Base-by-base conservation (phyloP, 2,329 filamentous ascomycete genomes). In the Xylaria sp. region DNA sequence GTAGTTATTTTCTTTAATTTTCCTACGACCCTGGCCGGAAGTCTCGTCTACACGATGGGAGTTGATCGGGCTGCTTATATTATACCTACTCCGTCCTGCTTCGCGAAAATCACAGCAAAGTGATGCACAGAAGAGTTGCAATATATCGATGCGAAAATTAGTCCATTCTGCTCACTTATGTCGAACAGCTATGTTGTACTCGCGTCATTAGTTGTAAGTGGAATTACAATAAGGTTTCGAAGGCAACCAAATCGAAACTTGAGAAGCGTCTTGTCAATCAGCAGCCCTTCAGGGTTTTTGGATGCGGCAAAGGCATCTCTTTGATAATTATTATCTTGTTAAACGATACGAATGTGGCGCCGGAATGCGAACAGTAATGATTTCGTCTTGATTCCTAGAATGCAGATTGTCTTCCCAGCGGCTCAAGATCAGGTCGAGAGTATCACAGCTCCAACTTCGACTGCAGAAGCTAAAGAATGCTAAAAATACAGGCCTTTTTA, bases 241-340 rank as follows among this genome's bases (percentile, higher is more conserved):
- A 61, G 46, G 2, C 43, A 52, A 0, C n/a, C 34, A 15, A 8
- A 13, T n/a, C 36, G 32, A 28, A 50, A 28, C 8, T 53, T 2
- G 13, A 61, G 23, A 20, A 43, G 12, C n/a, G 43, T 53, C 7
- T 53, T 53, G 20, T 13, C 23, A 23, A 53, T 18, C 9, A 15
- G 13, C 4, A 61, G 12, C 10, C 28, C 9, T n/a, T 39, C 12
- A 2, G 34, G 30, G 59, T 30, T 8, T n/a, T 20, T 12, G n/a
- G 28, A 5, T 28, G 9, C 9, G 2, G 7, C 5, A 20, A 13
- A 28, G 32, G 32, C 30, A 8, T 8, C 15, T 50, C 4, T n/a
- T 25, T 36, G n/a, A 60, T 36, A 48, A 9, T 10, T 36, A 60
- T 60, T 23, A 43, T 60, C 58, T 36, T 60, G 9, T 36, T 20